Percentiles rank a stretch among this genome's conserved stretches.
Evolutionary conservation across 139 green algal species (phyloP).

Genomic region (Parachlorella kessleri): DNA sequence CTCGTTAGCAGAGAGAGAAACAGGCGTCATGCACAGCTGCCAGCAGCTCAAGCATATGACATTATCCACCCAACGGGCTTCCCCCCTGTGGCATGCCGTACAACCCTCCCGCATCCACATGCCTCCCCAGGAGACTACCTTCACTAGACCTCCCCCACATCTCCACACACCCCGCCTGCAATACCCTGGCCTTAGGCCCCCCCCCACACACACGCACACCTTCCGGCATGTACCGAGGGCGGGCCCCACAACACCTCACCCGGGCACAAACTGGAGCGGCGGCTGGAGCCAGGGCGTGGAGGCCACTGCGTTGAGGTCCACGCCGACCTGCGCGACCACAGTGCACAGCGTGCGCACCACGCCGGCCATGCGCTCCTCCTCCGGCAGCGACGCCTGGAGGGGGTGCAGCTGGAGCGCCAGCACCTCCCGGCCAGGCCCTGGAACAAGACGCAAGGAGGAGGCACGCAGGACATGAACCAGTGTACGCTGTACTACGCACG

Average conservation of each 20-base stretch:
- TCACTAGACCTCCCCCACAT: too few species aligned
- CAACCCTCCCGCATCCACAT: too few species aligned
- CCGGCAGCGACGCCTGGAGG: conserved; percentile 54
- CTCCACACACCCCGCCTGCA: neutral
- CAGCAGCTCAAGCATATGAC: too few species aligned
- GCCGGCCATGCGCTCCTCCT: conserved; percentile 52
- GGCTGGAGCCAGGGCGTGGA: conserved; percentile 69
- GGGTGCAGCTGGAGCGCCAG: conserved; percentile 51
- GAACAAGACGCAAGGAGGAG: neutral
- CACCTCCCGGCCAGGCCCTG: conserved; percentile 19
- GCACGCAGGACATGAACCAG: neutral
- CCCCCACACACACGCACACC: neutral
- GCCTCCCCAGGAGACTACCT: too few species aligned
- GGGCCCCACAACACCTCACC: too few species aligned
- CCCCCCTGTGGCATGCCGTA: too few species aligned
- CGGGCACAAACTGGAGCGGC: conserved; percentile 82
- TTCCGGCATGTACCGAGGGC: too few species aligned
- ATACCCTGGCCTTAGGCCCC: neutral
- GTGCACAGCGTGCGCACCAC: conserved; percentile 64
- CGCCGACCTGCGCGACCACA: conserved; percentile 65
- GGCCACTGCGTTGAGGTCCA: conserved; percentile 85
- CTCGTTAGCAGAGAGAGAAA: too few species aligned
- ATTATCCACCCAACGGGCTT: too few species aligned
- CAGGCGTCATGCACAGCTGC: too few species aligned
- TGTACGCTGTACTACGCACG: neutral